Evolutionary conservation across 768 basidiomycete species (phyloP), one percentile per base, ranked within the genome.

Genomic region (Gelatoporia subvermispora): DNA sequence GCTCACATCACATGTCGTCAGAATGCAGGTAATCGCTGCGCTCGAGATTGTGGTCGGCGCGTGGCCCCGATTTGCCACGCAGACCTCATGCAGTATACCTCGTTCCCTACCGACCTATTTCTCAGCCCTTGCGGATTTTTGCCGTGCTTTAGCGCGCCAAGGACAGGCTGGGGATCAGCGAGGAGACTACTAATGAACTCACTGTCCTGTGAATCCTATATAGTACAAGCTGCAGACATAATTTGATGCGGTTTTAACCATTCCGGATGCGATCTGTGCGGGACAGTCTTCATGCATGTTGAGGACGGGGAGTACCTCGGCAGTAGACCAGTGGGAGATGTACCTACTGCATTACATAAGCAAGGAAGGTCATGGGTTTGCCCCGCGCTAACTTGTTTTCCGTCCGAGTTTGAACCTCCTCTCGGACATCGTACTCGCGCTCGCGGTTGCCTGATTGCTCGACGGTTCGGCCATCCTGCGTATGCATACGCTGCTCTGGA

Each of bases 401-500:
- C 24, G 28, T 35, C 23, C 15, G 10, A 28, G 20, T 18, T 38
- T 8, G 31, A 5, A 40, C 38, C 17, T 52, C 34, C 43, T 48
- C 44, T 42, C 34, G 44, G 15, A 24, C 31, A 45, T 24, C 28
- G 28, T 31, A 31, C 34, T 22, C 41, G 20, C 23, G 25, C 34
- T 22, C 43, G 41, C 50, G 41, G 48, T 35, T 43, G 41, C 21
- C 25, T 38, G 28, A 31, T 17, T 22, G 41, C 47, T 40, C 44
- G 36, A 40, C 37, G 42, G 20, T 38, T 1, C 35, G 36, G 44
- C 45, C 46, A 34, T 46, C 43, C 45, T 47, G 56, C 56, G 53
- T 45, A 58, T 58, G 56, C 48, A 51, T 54, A 43, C 35, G 45
- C 47, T 52, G 36, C 43, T 47, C 22, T 36, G 45, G 17, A 34